Evolutionary conservation across 1,139 yeast genomes (phyloP).

Genomic region (Arxiozyma heterogenica): DNA sequence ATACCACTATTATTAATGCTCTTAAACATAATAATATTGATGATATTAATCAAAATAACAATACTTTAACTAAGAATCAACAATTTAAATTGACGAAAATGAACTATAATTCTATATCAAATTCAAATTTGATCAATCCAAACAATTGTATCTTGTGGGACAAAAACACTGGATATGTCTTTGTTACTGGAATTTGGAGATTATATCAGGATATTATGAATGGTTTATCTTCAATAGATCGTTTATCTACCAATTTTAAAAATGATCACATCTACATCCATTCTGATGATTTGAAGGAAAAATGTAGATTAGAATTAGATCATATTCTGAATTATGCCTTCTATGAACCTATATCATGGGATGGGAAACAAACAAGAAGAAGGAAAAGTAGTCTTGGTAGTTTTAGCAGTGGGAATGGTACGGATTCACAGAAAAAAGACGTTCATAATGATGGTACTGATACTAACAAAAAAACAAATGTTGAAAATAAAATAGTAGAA

Average conservation of each 20-base stretch:
- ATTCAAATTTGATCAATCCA: slow-evolving; percentile 20
- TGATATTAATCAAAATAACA: neutral
- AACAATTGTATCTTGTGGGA: slow-evolving; percentile 78
- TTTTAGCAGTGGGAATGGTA: neutral
- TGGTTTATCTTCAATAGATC: slow-evolving; percentile 13
- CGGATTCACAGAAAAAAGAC: neutral
- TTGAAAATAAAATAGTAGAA: neutral
- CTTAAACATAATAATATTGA: neutral
- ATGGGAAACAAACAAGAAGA: slow-evolving; percentile 7
- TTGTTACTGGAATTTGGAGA: slow-evolving; percentile 87
- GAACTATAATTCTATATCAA: slow-evolving; percentile 16
- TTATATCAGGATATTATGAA: slow-evolving; percentile 30
- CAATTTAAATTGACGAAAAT: slow-evolving; percentile 25
- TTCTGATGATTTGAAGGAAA: neutral
- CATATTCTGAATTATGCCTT: slow-evolving; percentile 13
- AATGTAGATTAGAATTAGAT: slow-evolving; percentile 10
- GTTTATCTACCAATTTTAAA: neutral
- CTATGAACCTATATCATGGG: slow-evolving; percentile 8
- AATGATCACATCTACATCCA: neutral
- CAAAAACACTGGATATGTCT: slow-evolving; percentile 78
- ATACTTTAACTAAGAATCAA: slow-evolving; percentile 24
- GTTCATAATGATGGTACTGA: neutral
- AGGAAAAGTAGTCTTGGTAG: slow-evolving; percentile 6
- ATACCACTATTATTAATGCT: neutral
- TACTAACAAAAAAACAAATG: neutral